Evolutionary conservation across 306 rosid genomes (phyloP).

Genomic region (Fragaria iinumae): DNA sequence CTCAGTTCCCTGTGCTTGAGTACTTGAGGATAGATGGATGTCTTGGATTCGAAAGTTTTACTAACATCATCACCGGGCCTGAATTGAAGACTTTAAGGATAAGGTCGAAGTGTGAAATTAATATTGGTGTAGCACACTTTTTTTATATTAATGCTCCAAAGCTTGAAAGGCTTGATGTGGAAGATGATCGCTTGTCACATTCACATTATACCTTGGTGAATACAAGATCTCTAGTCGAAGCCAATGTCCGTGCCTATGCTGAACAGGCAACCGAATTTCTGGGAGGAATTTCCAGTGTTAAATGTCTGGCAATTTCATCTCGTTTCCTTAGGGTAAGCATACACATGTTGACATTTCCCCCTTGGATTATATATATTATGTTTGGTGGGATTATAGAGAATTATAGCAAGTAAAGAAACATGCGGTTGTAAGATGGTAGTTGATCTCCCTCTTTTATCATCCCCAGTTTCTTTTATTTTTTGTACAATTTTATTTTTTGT

Average conservation of each 20-base stretch:
- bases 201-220: background rate
- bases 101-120: background rate
- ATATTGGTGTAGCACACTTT: background rate
- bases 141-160: background rate
- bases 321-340: background rate
- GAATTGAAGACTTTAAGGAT: background rate
- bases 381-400: background rate
- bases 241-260: background rate
- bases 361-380: background rate
- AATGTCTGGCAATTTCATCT: background rate
- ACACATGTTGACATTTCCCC: background rate
- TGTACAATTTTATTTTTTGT: background rate
- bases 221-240: background rate
- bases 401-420: background rate
- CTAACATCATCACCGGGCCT: background rate
- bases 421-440: background rate
- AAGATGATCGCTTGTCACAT: background rate
- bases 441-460: background rate
- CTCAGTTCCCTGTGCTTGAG: slow-evolving; percentile 6
- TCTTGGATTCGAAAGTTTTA: background rate
- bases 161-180: slow-evolving; percentile 4
- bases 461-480: background rate
- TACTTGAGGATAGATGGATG: background rate
- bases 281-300: background rate
- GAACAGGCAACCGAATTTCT: background rate